Evolutionary conservation across 1,284 basidiomycete genomes (phyloP).

Genomic region (Cutaneotrichosporon sp.): DNA sequence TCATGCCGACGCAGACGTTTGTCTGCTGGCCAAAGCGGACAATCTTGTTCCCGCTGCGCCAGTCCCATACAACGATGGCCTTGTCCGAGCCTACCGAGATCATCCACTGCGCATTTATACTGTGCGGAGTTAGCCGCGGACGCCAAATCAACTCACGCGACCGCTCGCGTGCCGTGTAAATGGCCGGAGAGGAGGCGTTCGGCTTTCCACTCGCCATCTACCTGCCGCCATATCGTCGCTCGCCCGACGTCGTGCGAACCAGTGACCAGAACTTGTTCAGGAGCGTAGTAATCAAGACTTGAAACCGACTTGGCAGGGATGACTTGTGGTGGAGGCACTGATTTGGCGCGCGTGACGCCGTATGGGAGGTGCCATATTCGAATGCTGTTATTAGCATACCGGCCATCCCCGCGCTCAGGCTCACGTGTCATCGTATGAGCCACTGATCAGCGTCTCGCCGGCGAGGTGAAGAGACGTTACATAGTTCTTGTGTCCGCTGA

Average conservation of each 20-base stretch:
- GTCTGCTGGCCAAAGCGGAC: constrained; percentile 89
- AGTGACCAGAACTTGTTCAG: constrained; percentile 82
- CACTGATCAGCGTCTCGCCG: constrained; percentile 67
- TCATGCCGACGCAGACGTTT: constrained; percentile 83
- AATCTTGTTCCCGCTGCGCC: constrained; percentile 66
- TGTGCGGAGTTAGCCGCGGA: constrained; percentile 52
- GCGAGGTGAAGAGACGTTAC: constrained; percentile 75
- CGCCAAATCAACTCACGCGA: constrained; percentile 31
- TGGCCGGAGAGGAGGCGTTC: constrained; percentile 74
- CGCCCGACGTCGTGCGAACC: constrained; percentile 88
- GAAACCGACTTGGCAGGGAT: constrained; percentile 70
- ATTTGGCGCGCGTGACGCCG: constrained; percentile 46
- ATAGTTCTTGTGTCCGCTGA: constrained; percentile 80
- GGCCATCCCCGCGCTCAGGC: too few relatives aligned
- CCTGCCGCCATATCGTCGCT: constrained; percentile 68
- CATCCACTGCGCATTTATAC: constrained; percentile 73
- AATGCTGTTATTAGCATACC: too few relatives aligned
- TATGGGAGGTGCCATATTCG: constrained; percentile 80
- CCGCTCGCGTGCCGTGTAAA: constrained; percentile 37
- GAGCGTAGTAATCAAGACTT: constrained; percentile 78
- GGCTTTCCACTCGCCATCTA: constrained; percentile 62
- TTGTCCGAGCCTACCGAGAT: constrained; percentile 83
- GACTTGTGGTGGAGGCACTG: constrained; percentile 18
- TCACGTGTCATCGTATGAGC: constrained; percentile 72
- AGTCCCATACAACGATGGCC: constrained; percentile 80